Evolutionary conservation across 371 early-diverging fungal genomes (phyloP).

Genomic region (Choanephora cucurbitarum): DNA sequence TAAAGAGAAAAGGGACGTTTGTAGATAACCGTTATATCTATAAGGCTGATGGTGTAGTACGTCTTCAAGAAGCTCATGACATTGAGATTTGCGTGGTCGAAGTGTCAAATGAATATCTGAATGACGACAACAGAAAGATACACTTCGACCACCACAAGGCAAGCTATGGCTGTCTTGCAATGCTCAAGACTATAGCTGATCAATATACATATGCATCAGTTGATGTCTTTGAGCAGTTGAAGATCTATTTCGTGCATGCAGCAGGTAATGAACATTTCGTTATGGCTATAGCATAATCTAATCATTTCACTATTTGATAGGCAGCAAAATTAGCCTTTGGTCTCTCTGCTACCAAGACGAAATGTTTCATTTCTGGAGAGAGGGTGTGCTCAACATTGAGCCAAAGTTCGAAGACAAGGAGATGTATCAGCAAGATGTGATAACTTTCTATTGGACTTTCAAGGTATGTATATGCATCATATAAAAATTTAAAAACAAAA

Average conservation of each 20-base stretch:
- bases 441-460: conserved; percentile 18
- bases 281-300: conserved; percentile 16
- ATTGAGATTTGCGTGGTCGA: conserved; percentile 18
- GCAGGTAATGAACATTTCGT: conserved; percentile 19
- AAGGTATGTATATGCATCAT: conserved; percentile 18
- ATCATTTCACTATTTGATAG: conserved; percentile 18
- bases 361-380: conserved; percentile 19
- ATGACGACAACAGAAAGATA: conserved; percentile 14
- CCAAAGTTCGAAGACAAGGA: conserved; percentile 20
- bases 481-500: conserved; percentile 19
- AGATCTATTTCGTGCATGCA: conserved; percentile 18
- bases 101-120: conserved; percentile 14
- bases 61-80: conserved; percentile 15
- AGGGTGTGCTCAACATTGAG: conserved; percentile 19
- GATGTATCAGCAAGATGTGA: conserved; percentile 19
- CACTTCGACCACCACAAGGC: conserved; percentile 18
- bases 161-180: conserved; percentile 15
- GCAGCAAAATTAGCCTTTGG: conserved; percentile 17
- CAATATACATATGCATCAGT: conserved; percentile 20
- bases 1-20: conserved; percentile 7
- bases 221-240: conserved; percentile 18
- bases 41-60: conserved; percentile 16
- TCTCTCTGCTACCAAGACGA: conserved; percentile 20
- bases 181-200: conserved; percentile 19
- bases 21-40: conserved; percentile 14